Evolutionary conservation across 192 early-diverging fungal genomes (phyloP).

Genomic region (Umbelopsis isabellina): DNA sequence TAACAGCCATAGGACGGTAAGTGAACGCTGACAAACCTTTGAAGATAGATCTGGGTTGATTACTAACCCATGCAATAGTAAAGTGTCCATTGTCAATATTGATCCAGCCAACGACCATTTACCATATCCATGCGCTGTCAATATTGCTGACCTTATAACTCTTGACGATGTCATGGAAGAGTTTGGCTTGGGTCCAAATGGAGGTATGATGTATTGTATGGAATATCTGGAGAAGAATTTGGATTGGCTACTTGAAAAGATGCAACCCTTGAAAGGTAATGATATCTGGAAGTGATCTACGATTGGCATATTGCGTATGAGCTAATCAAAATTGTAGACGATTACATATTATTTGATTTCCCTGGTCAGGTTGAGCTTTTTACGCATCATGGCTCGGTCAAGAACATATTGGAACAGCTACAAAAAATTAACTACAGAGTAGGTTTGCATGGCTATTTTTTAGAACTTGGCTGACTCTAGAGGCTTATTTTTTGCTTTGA

Average conservation of each 20-base stretch:
- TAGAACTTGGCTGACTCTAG: neutral
- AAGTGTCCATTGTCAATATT: conserved; percentile 91
- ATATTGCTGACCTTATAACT: conserved; percentile 90
- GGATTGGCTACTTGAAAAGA: conserved; percentile 86
- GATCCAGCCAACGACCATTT: conserved; percentile 96
- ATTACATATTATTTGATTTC: conserved; percentile 95
- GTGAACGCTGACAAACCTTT: too few relatives aligned
- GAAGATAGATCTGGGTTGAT: neutral
- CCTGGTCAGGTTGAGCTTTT: conserved; percentile 98
- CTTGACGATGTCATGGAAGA: conserved; percentile 93
- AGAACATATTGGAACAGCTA: conserved; percentile 72
- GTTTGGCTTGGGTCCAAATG: conserved; percentile 91
- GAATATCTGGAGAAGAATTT: conserved; percentile 92
- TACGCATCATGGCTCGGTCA: conserved; percentile 88
- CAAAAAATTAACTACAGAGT: conserved; percentile 74
- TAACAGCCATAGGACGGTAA: conserved; percentile 73
- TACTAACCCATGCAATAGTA: conserved; percentile 40
- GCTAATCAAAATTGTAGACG: conserved; percentile 50
- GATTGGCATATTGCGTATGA: too few relatives aligned
- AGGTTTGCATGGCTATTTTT: conserved; percentile 15
- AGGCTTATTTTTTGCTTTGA: conserved; percentile 1
- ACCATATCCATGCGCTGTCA: conserved; percentile 79
- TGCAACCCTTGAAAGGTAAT: conserved; percentile 56
- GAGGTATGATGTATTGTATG: conserved; percentile 95
- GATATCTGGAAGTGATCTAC: too few relatives aligned